Evolutionary conservation across 2,329 filamentous ascomycete species (phyloP), one percentile per base, ranked within the genome.

Genomic region (Neofusicoccum laricinum): DNA sequence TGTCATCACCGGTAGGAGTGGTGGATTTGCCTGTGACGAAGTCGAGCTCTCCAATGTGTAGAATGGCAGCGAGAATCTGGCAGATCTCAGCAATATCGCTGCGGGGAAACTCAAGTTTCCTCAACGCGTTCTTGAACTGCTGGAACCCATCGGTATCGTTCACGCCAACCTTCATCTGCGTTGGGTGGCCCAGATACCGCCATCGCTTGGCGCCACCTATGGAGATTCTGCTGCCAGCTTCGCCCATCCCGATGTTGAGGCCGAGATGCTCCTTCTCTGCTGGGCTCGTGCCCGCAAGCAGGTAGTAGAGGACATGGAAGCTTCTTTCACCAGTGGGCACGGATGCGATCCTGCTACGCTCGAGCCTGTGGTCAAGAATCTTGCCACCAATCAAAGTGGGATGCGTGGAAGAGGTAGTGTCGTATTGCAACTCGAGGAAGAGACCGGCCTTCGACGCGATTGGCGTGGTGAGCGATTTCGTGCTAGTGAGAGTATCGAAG

Each of bases 1-100:
- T 98, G 72, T 99, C 95, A 70, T 97, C 93, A 1, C 87, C 92
- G 1, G 86, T 86, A 0, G 87, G 89, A 2, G 89, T 89, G 0
- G 95, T 98, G 69, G 89, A 87, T 70, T 91, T 89, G 2, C 90
- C 89, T 0, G 87, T 93, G 74, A 90, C 88, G 69, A 99, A 99
- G 71, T 99, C 95, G 2, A 99, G 87, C 80, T 99, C 95, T 32
- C 95, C 95, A 69, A 99, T 93, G 76, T 99, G 95, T n/a, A 99
- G 84, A 69, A 99, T 97, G 70, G 88, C 89, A 36, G 95, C 95
- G 61, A 99, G 83, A 55, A 98, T 86, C 80, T 99, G 95, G 77
- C 95, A 99, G 64, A 99, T 93, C 75, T 97, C 94, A 43, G 95
- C 95, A 73, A 99, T 97, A 71, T 97, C 95, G 66, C 90, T 89